phyloP scores from a whole-genome alignment of 2,329 filamentous ascomycete species.

The Sclerotinia nivalis region DNA sequence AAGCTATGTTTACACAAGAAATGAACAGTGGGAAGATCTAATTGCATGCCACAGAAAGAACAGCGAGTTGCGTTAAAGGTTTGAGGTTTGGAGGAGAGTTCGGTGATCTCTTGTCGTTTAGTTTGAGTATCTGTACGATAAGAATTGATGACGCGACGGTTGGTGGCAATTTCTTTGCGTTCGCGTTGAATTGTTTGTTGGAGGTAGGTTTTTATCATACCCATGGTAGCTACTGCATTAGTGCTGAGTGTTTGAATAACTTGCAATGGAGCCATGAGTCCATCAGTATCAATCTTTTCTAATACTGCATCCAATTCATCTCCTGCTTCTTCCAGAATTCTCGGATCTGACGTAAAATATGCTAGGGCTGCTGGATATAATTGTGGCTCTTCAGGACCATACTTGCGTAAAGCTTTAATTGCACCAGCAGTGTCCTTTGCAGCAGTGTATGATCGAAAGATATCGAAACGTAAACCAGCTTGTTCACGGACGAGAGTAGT shows the following conservation, averaged over 20 bases:
- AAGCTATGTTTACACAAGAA: slow-evolving; percentile 98
- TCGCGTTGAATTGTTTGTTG: slow-evolving; percentile 86
- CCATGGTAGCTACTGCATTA: slow-evolving; percentile 89
- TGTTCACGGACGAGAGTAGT: slow-evolving; percentile 93
- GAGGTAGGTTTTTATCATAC: slow-evolving; percentile 92
- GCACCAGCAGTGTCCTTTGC: slow-evolving; percentile 89
- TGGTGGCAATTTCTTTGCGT: slow-evolving; percentile 77
- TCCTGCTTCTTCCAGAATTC: slow-evolving; percentile 81
- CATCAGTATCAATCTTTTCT: slow-evolving; percentile 82
- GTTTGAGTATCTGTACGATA: slow-evolving; percentile 81
- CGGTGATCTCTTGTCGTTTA: slow-evolving; percentile 75
- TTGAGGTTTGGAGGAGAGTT: slow-evolving; percentile 75
- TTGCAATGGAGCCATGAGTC: slow-evolving; percentile 92
- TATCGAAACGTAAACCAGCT: slow-evolving; percentile 87
- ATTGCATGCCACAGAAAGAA: slow-evolving; percentile 68
- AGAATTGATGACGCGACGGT: slow-evolving; percentile 77
- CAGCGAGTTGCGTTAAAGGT: slow-evolving; percentile 92
- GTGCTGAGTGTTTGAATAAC: slow-evolving; percentile 88
- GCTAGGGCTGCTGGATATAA: slow-evolving; percentile 89
- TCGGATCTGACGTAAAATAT: slow-evolving; percentile 85
- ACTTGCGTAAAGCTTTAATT: slow-evolving; percentile 86
- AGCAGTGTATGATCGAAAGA: slow-evolving; percentile 93
- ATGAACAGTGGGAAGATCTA: slow-evolving; percentile 89
- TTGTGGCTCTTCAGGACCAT: slow-evolving; percentile 86
- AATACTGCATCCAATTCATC: slow-evolving; percentile 81